Conservation (phyloP, 2,329 filamentous ascomycete species). For the Penicillium sp. region DNA sequence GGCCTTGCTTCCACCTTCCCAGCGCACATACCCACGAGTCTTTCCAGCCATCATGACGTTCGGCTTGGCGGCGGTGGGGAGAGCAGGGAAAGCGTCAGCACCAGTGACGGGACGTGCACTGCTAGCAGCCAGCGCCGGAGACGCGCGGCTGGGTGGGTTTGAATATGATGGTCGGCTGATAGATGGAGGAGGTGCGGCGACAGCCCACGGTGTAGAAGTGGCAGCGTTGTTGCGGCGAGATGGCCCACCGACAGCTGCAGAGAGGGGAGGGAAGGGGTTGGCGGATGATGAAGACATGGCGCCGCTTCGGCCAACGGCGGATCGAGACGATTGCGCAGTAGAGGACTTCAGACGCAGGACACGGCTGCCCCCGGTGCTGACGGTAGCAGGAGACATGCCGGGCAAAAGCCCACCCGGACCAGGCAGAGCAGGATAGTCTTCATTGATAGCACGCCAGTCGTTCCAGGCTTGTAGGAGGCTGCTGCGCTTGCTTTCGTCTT, state of each 20-base stretch:
- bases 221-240: slow-evolving; percentile 22
- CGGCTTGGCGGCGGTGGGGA: slow-evolving; percentile 75
- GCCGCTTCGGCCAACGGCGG: slow-evolving; percentile 62
- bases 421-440: slow-evolving; percentile 89
- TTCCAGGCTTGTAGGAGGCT: slow-evolving; percentile 82
- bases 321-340: slow-evolving; percentile 67
- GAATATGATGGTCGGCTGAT: slow-evolving; percentile 25
- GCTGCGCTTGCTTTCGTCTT: slow-evolving; percentile 74
- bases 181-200: slow-evolving; percentile 24
- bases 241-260: slow-evolving; percentile 26
- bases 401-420: slow-evolving; percentile 70
- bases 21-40: slow-evolving; percentile 49
- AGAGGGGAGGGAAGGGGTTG: slow-evolving; percentile 52
- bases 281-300: slow-evolving; percentile 44
- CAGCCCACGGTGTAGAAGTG: slow-evolving; percentile 27
- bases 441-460: slow-evolving; percentile 93
- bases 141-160: slow-evolving; percentile 29
- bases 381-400: slow-evolving; percentile 47
- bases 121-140: slow-evolving; percentile 26
- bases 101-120: slow-evolving; percentile 28
- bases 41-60: slow-evolving; percentile 55
- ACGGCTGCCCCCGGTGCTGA: slow-evolving; percentile 55
- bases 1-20: slow-evolving; percentile 44
- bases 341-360: slow-evolving; percentile 70
- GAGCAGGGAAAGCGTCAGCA: slow-evolving; percentile 74